A percentile compares a stretch with the other conserved stretches of the same genome.
phyloP scores from a whole-genome alignment of 768 basidiomycete genomes.

The Pleurotus tuoliensis region DNA sequence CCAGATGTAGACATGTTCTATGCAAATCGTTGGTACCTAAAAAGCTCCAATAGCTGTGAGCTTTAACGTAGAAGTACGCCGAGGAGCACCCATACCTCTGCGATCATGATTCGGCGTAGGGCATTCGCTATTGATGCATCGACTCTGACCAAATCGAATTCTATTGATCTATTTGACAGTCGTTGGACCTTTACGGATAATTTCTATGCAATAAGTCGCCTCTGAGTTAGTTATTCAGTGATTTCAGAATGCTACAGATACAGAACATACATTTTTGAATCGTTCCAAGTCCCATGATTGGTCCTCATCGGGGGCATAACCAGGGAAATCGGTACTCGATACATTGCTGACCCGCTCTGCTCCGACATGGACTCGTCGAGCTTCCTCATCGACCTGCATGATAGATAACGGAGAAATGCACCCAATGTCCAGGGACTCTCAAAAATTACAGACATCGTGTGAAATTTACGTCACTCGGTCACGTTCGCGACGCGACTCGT shows the following conservation, averaged over 20 bases:
- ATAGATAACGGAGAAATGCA: not conserved
- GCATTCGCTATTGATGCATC: constrained; percentile 99
- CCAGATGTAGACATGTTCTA: constrained; percentile 90
- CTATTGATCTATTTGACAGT: constrained; percentile 78
- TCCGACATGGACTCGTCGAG: constrained; percentile 53
- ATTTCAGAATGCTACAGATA: not conserved
- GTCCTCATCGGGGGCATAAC: constrained; percentile 82
- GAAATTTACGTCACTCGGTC: not conserved
- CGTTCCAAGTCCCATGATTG: constrained; percentile 75
- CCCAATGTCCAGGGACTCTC: not conserved
- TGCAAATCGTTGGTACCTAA: constrained; percentile 86
- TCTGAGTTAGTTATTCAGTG: constrained; percentile 2
- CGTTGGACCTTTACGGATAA: constrained; percentile 71
- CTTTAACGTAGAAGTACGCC: constrained; percentile 11
- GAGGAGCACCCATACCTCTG: constrained; percentile 64
- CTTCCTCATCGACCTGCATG: constrained; percentile 13
- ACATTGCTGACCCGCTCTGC: constrained; percentile 76
- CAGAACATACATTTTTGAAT: constrained; percentile 70
- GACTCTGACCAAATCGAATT: constrained; percentile 93
- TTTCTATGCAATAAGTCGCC: constrained; percentile 49
- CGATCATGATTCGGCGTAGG: constrained; percentile 85
- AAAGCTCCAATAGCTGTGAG: not conserved
- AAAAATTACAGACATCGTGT: not conserved
- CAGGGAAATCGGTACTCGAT: constrained; percentile 88
- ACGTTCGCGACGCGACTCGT: not conserved